Conservation (phyloP, 768 basidiomycete species). For the Macrolepiota fuliginosa region DNA sequence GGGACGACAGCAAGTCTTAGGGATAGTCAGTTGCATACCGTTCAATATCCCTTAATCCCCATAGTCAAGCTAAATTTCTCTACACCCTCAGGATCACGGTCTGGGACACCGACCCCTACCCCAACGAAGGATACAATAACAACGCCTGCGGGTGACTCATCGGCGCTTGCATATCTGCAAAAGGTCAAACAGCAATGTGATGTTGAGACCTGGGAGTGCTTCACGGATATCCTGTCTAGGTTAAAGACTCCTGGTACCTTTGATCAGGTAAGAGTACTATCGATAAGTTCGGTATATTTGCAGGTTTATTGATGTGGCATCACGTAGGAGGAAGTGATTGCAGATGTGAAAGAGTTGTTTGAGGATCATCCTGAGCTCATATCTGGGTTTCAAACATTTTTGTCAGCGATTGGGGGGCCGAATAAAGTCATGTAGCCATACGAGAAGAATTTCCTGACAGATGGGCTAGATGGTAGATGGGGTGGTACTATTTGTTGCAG, state of each 20-base stretch:
- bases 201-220: background rate
- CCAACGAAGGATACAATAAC: background rate
- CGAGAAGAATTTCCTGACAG: too few species aligned
- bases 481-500: background rate
- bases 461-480: too few species aligned
- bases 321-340: conserved; percentile 1
- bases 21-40: background rate
- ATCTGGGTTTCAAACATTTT: background rate
- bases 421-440: too few species aligned
- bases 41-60: background rate
- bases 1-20: background rate
- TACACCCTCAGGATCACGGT: background rate
- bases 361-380: conserved; percentile 2
- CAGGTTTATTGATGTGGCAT: background rate
- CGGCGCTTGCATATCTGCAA: background rate
- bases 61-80: background rate
- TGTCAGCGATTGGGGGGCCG: background rate
- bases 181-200: background rate
- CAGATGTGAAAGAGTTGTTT: conserved; percentile 3
- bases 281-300: background rate
- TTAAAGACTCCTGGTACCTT: background rate
- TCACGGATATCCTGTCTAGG: conserved; percentile 4
- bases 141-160: background rate
- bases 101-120: background rate
- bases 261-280: background rate